Conservation (phyloP, 345 rosid species). For the Nasturtium officinale region DNA sequence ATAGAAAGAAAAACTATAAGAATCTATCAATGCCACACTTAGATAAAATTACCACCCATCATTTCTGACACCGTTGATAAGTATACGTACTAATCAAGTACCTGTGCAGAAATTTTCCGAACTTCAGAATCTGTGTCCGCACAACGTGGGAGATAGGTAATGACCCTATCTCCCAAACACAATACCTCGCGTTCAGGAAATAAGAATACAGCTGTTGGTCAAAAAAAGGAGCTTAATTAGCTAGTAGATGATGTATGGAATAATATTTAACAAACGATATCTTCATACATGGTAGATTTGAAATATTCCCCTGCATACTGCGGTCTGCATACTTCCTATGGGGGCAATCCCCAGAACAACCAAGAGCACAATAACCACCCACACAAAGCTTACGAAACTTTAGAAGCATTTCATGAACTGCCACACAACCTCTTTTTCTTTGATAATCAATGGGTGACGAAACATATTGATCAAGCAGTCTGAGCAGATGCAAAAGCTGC, state of each 20-base stretch:
- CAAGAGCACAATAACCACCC: constrained; percentile 87
- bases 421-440: constrained; percentile 91
- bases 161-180: constrained; percentile 90
- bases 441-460: constrained; percentile 82
- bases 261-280: constrained; percentile 14
- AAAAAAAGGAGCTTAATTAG: constrained; percentile 30
- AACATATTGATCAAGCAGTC: constrained; percentile 82
- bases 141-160: constrained; percentile 93
- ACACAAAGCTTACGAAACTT: constrained; percentile 87
- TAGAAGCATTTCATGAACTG: constrained; percentile 81
- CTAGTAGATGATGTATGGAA: constrained; percentile 13
- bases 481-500: constrained; percentile 89
- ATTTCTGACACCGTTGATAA: constrained; percentile 18
- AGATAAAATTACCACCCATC: constrained; percentile 5
- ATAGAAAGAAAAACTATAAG: constrained; percentile 29
- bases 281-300: constrained; percentile 79
- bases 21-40: constrained; percentile 9
- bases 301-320: constrained; percentile 60
- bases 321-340: constrained; percentile 85
- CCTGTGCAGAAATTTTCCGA: constrained; percentile 93
- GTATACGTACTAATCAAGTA: constrained; percentile 39
- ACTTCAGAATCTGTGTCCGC: constrained; percentile 93
- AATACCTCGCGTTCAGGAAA: constrained; percentile 93
- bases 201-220: constrained; percentile 74
- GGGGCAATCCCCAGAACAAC: constrained; percentile 85